phyloP scores from a whole-genome alignment of 768 basidiomycete genomes.

The Coprinopsis strossmayeri region DNA sequence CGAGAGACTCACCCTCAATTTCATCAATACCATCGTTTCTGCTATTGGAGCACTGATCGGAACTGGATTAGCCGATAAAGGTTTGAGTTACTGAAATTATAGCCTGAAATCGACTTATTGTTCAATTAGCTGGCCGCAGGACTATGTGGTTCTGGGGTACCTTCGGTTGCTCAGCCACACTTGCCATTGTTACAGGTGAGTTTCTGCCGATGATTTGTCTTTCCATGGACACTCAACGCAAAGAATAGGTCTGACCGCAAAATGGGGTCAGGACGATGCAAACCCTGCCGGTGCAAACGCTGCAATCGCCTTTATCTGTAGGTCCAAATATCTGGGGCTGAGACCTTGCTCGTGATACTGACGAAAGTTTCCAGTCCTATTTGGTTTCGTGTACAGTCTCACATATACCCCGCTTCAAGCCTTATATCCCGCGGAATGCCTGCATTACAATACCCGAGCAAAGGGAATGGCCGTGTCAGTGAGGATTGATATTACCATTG shows the following conservation, averaged over 20 bases:
- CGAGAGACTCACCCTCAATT: slow-evolving; percentile 31
- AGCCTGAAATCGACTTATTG: not conserved
- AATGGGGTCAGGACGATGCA: slow-evolving; percentile 28
- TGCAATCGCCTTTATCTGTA: slow-evolving; percentile 41
- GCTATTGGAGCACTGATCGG: slow-evolving; percentile 35
- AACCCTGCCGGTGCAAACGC: slow-evolving; percentile 34
- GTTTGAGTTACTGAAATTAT: slow-evolving; percentile 10
- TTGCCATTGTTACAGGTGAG: slow-evolving; percentile 35
- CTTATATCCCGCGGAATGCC: slow-evolving; percentile 48
- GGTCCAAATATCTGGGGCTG: slow-evolving; percentile 10
- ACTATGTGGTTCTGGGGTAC: slow-evolving; percentile 45
- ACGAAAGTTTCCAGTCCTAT: slow-evolving; percentile 32
- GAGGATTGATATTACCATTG: too few species aligned
- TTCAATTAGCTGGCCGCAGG: slow-evolving; percentile 30
- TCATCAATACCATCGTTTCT: slow-evolving; percentile 35
- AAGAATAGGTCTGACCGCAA: slow-evolving; percentile 25
- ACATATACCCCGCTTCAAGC: slow-evolving; percentile 57
- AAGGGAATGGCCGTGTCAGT: slow-evolving; percentile 55
- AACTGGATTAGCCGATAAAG: slow-evolving; percentile 34
- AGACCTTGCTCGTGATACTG: not conserved
- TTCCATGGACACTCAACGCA: not conserved
- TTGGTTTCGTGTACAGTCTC: slow-evolving; percentile 47
- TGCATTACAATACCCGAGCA: slow-evolving; percentile 50
- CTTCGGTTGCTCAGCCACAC: slow-evolving; percentile 27
- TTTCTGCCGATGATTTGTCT: not conserved